Percentiles rank a stretch among this genome's conserved stretches.
Conservation (phyloP, 176 grass and related monocot species). For the Avena eriantha region DNA sequence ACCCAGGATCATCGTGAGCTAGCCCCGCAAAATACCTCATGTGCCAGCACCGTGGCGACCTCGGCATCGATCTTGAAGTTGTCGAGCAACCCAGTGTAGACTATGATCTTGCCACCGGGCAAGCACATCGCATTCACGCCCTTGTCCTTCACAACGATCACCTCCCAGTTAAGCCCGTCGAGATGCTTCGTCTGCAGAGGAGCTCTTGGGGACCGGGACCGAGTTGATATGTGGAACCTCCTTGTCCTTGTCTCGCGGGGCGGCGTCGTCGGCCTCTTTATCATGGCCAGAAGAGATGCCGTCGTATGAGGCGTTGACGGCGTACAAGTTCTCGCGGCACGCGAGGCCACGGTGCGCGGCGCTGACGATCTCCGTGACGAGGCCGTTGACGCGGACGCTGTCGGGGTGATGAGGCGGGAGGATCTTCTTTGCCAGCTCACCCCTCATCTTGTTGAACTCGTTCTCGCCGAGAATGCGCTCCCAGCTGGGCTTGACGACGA, state of each 20-base stretch:
- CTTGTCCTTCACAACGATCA: background rate
- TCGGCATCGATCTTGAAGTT: background rate
- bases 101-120: conserved; percentile 7
- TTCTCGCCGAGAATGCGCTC: background rate
- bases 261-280: background rate
- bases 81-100: background rate
- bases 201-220: background rate
- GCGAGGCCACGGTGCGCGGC: background rate
- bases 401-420: background rate
- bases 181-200: background rate
- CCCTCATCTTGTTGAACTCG: background rate
- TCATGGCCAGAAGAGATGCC: background rate
- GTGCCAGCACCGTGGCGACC: background rate
- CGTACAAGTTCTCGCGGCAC: background rate
- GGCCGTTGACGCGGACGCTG: background rate
- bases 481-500: background rate
- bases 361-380: background rate
- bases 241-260: background rate
- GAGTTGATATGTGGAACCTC: background rate
- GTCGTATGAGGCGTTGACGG: background rate
- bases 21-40: conserved; percentile 4
- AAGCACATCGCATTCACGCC: background rate
- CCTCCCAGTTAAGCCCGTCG: conserved; percentile 7
- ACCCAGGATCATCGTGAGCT: background rate
- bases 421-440: background rate